Percentiles rank a stretch among this genome's conserved stretches.
These are phyloP conservation scores for Poronia punctata DNA, from an alignment of 495 filamentous ascomycete genomes.

Conservation along the genomic window DNA sequence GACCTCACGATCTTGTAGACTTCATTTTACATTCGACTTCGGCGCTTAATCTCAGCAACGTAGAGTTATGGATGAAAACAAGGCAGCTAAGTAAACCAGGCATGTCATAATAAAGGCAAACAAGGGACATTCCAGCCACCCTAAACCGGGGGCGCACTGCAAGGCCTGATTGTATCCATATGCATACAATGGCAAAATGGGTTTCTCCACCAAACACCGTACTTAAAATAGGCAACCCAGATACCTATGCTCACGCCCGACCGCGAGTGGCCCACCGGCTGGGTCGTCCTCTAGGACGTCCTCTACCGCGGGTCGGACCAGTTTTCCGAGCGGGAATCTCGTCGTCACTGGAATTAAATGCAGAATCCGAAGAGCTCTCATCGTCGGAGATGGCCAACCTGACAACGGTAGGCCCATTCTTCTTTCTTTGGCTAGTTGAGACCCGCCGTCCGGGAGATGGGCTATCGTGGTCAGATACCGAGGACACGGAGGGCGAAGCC, in stretches of 20 bases:
- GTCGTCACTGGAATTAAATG: constrained; percentile 5
- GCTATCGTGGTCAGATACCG: constrained; percentile 13
- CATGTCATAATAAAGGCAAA: too few relatives aligned
- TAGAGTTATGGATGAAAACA: too few relatives aligned
- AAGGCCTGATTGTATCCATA: too few relatives aligned
- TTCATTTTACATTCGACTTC: too few relatives aligned
- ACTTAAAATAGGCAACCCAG: too few relatives aligned
- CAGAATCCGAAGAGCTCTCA: constrained; percentile 8
- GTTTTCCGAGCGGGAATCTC: constrained; percentile 4
- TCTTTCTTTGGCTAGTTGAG: constrained; percentile 4
- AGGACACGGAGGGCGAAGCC: constrained; percentile 14
- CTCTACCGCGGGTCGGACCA: constrained; percentile 8
- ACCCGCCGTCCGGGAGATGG: neutral
- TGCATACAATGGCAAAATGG: too few relatives aligned
- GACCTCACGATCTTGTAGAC: too few relatives aligned
- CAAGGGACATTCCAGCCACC: too few relatives aligned
- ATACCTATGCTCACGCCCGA: neutral
- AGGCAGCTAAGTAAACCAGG: too few relatives aligned
- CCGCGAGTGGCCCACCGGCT: constrained; percentile 6
- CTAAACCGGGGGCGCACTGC: too few relatives aligned
- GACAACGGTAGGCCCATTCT: constrained; percentile 19
- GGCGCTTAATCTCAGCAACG: too few relatives aligned
- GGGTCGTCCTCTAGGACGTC: constrained; percentile 14
- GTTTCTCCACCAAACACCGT: too few relatives aligned
- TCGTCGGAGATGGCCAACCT: constrained; percentile 11